These are phyloP conservation scores for Hericium erinaceus DNA, from an alignment of 768 basidiomycete genomes.

Conservation along the genomic window DNA sequence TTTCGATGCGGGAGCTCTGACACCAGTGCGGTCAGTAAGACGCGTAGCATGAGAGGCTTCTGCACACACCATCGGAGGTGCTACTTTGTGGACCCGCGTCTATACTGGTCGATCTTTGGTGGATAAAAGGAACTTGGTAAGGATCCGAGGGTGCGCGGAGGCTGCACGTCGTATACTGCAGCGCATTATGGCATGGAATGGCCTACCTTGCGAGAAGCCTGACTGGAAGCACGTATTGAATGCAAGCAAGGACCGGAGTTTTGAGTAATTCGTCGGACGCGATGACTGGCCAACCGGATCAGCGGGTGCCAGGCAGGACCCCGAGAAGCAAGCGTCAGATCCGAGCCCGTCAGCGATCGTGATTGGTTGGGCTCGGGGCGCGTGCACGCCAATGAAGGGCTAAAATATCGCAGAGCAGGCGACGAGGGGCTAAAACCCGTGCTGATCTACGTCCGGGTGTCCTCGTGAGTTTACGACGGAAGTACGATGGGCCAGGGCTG, in stretches of 20 bases:
- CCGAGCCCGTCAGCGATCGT: neutral
- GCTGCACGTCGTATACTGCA: neutral
- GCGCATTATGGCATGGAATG: neutral
- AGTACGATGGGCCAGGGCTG: neutral
- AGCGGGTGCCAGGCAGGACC: neutral
- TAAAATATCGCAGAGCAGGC: neutral
- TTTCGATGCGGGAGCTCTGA: conserved; percentile 53
- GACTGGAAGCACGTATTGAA: neutral
- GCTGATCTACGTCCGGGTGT: neutral
- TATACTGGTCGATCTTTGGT: neutral
- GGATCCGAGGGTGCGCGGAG: neutral
- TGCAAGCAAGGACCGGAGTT: neutral
- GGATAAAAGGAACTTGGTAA: neutral
- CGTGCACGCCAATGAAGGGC: neutral
- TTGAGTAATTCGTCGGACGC: neutral
- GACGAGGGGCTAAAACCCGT: neutral
- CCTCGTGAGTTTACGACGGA: neutral
- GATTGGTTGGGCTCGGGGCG: neutral
- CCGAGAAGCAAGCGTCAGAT: neutral
- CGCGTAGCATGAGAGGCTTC: neutral
- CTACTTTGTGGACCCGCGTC: neutral
- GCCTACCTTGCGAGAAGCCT: neutral
- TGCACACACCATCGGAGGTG: conserved; percentile 5
- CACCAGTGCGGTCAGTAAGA: neutral
- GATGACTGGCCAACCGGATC: neutral